Conservation (phyloP, 2,329 filamentous ascomycete species). For the Botryotinia convoluta region DNA sequence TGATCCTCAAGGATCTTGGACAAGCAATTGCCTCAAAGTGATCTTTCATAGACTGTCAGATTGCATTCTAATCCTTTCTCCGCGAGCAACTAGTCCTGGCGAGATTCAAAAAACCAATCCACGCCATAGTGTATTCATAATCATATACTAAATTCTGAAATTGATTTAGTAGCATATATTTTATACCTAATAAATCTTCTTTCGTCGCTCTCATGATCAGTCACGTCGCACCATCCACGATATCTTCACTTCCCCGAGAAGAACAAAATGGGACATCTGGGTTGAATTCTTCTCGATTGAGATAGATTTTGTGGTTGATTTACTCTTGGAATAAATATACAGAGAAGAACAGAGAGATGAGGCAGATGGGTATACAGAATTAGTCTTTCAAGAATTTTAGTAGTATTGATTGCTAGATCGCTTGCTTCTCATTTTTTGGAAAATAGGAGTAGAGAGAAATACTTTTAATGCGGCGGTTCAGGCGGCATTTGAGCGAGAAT, state of each 20-base stretch:
- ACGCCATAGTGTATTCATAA: neutral
- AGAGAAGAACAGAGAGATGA: neutral
- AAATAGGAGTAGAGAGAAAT: neutral
- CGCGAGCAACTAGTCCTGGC: neutral
- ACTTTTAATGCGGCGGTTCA: neutral
- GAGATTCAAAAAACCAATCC: rapidly evolving
- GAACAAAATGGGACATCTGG: rapidly evolving
- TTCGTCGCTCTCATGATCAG: neutral
- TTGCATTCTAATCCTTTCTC: neutral
- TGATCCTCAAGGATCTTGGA: too few relatives aligned
- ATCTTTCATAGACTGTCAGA: too few relatives aligned
- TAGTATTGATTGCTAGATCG: neutral
- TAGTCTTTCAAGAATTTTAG: rapidly evolving
- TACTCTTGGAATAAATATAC: too few relatives aligned
- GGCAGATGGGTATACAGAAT: too few relatives aligned
- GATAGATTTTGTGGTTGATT: neutral
- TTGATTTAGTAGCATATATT: neutral
- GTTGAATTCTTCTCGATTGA: rapidly evolving
- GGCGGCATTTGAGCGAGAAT: neutral
- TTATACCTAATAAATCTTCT: rapidly evolving
- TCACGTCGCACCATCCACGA: rapidly evolving
- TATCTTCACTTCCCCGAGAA: rapidly evolving
- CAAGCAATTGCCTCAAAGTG: neutral
- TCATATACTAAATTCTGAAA: rapidly evolving
- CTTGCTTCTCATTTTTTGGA: neutral